phyloP scores from a whole-genome alignment of 2,329 filamentous ascomycete species.

The Colletotrichum sojae region DNA sequence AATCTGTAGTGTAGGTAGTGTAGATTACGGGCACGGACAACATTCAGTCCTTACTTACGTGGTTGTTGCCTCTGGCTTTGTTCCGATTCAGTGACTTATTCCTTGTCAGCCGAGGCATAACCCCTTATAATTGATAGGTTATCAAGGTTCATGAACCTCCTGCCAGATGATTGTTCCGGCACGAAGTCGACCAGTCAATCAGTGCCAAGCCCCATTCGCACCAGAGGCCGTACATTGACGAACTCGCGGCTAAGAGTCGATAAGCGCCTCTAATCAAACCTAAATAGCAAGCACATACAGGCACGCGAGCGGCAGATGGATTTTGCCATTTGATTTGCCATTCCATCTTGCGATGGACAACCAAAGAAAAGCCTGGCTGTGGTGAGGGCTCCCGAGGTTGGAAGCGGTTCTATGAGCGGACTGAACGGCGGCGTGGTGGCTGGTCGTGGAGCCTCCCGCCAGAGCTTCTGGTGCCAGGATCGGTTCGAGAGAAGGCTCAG shows the following conservation, averaged over 20 bases:
- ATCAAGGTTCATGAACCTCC: no score
- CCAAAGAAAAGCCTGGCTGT: neutral
- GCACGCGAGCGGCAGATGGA: neutral
- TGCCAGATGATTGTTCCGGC: no score
- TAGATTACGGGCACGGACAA: no score
- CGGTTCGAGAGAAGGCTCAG: neutral
- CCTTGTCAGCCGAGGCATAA: no score
- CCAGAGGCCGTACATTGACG: no score
- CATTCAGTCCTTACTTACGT: no score
- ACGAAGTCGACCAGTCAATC: no score
- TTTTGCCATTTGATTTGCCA: conserved; percentile 1
- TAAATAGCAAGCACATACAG: conserved; percentile 11
- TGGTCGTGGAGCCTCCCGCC: conserved; percentile 10
- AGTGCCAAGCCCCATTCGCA: no score
- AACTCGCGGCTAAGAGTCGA: neutral
- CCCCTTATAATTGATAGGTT: no score
- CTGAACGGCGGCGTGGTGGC: conserved; percentile 1
- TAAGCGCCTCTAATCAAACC: neutral
- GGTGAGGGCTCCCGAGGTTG: conserved; percentile 2
- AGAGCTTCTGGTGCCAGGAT: conserved; percentile 11
- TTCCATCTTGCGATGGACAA: neutral
- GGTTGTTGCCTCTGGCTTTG: no score
- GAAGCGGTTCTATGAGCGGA: neutral
- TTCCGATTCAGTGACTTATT: no score
- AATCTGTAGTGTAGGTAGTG: no score